A percentile compares a stretch with the other conserved stretches of the same genome.
phyloP scores from a whole-genome alignment of 345 rosid species.

The Brassica nigra region DNA sequence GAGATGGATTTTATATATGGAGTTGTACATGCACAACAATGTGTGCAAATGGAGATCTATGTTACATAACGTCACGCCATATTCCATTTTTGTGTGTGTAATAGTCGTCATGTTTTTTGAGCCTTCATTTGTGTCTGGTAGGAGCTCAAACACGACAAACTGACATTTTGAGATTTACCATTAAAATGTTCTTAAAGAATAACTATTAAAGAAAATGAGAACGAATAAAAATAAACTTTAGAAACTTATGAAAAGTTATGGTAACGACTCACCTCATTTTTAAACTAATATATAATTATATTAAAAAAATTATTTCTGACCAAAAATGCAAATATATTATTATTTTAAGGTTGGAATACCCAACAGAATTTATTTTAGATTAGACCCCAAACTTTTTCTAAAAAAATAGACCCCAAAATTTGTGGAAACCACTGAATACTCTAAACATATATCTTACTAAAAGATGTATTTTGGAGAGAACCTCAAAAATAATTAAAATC shows the following conservation, averaged over 20 bases:
- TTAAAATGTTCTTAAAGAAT: neutral
- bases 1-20: slow-evolving; percentile 3
- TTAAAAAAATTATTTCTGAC: neutral
- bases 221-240: neutral
- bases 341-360: neutral
- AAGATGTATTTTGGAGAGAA: neutral
- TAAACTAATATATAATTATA: neutral
- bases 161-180: neutral
- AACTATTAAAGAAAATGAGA: neutral
- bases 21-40: slow-evolving; percentile 4
- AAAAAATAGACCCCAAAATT: too few species aligned
- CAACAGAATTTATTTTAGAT: neutral
- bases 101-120: slow-evolving; percentile 16
- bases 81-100: neutral
- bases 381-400: too few species aligned
- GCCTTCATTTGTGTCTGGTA: slow-evolving; percentile 5
- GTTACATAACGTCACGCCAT: slow-evolving; percentile 22
- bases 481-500: too few species aligned
- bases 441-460: neutral
- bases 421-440: neutral
- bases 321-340: neutral
- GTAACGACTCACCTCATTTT: neutral
- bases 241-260: neutral
- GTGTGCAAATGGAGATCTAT: neutral
- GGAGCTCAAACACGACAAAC: slow-evolving; percentile 17